Base-by-base conservation (phyloP, 2,329 filamentous ascomycete species). In the Fusarium sp. region DNA sequence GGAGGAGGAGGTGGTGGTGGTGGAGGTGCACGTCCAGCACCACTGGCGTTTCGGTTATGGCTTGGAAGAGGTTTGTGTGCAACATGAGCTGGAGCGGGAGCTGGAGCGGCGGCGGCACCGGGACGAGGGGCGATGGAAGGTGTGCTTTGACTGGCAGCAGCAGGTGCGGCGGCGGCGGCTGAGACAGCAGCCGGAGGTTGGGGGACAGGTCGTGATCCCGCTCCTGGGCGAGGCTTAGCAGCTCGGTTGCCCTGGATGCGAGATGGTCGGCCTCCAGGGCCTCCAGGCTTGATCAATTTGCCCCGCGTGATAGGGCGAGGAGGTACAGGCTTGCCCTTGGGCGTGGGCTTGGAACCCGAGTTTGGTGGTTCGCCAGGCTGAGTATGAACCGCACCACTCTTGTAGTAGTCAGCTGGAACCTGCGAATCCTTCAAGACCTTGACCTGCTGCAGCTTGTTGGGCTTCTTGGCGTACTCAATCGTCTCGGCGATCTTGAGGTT, bases 391-490 rank as follows among this genome's bases (percentile, higher is more conserved):
- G 89, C 89, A 58, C 91, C 89, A 75, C 93, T 97, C 85, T 99
- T 99, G 83, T 99, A 99, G 63, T 88, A 85, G 76, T 99, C 95
- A 43, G 88, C 88, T 4, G 83, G 79, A 48, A 90, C 85, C 48
- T 88, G 85, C 1, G 93, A 88, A 74, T 99, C 95, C 78, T 96
- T 97, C 59, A 96, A 73, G 8, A 91, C 91, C 80, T 98, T 98
- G 73, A 99, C 91, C 6, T 88, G 79, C 50, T 94, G 91, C 75
- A 92, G 85, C 80, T 99, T 99, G 52, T 92, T 92, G 1, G 95
- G 95, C 78, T 99, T 99, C 84, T 98, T 99, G 73, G 94, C 93
- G 77, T 97, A 99, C 74, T 97, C 92, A 68, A 99, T 93, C 57
- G 83, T 84, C 26, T 95, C 89, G n/a, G 81, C 87, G 61, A 98